phyloP scores from a whole-genome alignment of 345 rosid species.

The Populus deltoides region DNA sequence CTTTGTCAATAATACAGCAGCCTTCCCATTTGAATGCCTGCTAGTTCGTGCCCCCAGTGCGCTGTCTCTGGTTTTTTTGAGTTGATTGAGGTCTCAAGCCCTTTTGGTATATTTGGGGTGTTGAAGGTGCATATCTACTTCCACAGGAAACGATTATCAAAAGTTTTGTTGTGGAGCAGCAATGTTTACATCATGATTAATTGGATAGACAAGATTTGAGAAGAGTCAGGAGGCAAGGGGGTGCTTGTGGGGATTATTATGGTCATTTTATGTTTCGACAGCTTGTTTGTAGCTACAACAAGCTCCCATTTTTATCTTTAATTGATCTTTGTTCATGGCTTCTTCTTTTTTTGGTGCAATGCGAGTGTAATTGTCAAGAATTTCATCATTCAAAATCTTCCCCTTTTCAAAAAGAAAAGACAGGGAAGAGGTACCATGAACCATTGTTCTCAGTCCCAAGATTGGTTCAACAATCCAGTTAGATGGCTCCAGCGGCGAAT shows the following conservation, averaged over 20 bases:
- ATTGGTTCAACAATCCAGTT: too few relatives aligned
- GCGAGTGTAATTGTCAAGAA: constrained; percentile 12
- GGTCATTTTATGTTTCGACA: constrained; percentile 10
- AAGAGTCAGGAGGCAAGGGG: background rate
- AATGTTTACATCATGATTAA: background rate
- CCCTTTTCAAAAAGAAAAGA: background rate
- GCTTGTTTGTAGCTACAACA: constrained; percentile 7
- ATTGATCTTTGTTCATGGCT: constrained; percentile 15
- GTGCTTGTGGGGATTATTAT: constrained; percentile 1
- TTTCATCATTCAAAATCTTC: background rate
- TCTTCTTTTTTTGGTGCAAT: background rate
- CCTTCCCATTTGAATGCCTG: constrained; percentile 33
- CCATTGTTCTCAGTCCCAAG: too few relatives aligned
- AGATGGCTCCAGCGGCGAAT: too few relatives aligned
- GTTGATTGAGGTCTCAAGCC: background rate
- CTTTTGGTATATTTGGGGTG: background rate
- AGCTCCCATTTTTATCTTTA: constrained; percentile 18
- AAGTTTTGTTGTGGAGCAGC: background rate
- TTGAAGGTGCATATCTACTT: background rate
- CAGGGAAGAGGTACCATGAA: background rate
- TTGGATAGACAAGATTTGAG: background rate
- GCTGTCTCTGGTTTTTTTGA: background rate
- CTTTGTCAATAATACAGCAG: constrained; percentile 57
- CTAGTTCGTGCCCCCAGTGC: background rate
- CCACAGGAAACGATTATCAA: background rate